A percentile compares a stretch with the other conserved stretches of the same genome.
These are phyloP conservation scores for Trichoderma arundinaceum DNA, from an alignment of 2,329 filamentous ascomycete species.

Conservation along the genomic window DNA sequence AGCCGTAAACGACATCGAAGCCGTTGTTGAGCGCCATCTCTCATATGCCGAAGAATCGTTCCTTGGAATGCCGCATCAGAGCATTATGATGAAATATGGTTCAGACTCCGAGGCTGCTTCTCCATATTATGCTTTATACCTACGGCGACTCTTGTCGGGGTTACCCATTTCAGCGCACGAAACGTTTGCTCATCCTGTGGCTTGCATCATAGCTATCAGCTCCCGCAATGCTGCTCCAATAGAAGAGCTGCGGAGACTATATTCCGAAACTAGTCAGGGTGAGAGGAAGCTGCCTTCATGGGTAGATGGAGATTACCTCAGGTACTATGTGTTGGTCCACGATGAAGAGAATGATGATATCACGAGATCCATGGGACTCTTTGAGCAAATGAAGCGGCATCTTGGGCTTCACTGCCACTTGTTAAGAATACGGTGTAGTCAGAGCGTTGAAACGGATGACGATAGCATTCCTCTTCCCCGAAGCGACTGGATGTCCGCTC, in stretches of 20 bases:
- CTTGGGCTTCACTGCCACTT: constrained; percentile 95
- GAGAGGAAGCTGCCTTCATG: constrained; percentile 76
- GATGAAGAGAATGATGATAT: constrained; percentile 97
- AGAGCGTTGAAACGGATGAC: constrained; percentile 87
- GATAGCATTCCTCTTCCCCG: constrained; percentile 82
- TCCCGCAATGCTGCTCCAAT: constrained; percentile 84
- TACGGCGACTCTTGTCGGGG: constrained; percentile 81
- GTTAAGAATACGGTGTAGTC: constrained; percentile 80
- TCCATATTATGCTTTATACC: constrained; percentile 83
- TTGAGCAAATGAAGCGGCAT: constrained; percentile 99
- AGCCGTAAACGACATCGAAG: constrained; percentile 71
- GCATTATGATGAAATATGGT: constrained; percentile 48
- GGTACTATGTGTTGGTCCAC: constrained; percentile 95
- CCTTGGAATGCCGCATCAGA: constrained; percentile 45
- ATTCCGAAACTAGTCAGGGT: constrained; percentile 81
- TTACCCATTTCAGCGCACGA: constrained; percentile 82
- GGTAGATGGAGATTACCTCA: constrained; percentile 88
- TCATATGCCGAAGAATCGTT: constrained; percentile 72
- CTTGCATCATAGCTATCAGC: constrained; percentile 92
- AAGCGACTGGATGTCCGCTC: constrained; percentile 87
- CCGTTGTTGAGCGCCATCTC: constrained; percentile 79
- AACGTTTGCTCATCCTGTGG: constrained; percentile 92
- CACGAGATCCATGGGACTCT: constrained; percentile 82
- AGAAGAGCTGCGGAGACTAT: constrained; percentile 82
- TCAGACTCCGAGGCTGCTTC: constrained; percentile 63